These are phyloP conservation scores for Aphanomyces stellatus DNA, from an alignment of 352 stramenopile species.

Conservation along the genomic window DNA sequence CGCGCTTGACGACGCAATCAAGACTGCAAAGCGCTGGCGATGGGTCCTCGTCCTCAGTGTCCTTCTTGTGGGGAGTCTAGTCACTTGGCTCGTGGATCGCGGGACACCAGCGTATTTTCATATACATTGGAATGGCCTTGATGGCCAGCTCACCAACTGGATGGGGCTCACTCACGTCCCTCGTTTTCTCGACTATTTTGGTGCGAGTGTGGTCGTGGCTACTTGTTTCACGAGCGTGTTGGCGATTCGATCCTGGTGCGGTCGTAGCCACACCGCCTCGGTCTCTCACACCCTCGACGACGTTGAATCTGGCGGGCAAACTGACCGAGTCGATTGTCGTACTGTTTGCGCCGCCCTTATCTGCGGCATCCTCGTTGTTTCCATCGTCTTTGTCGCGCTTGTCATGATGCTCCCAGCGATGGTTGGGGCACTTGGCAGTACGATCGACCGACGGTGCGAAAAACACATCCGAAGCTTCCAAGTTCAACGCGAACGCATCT, in stretches of 20 bases:
- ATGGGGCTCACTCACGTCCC: not conserved
- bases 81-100: constrained; percentile 5
- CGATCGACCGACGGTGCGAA: not conserved
- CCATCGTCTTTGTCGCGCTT: not conserved
- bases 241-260: not conserved
- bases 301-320: not conserved
- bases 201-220: not conserved
- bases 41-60: not conserved
- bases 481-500: not conserved
- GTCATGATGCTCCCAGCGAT: constrained; percentile 5
- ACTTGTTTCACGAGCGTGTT: not conserved
- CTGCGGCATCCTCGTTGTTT: not conserved
- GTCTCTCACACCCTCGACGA: not conserved
- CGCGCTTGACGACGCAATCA: not conserved
- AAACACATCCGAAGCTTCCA: not conserved
- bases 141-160: constrained; percentile 7
- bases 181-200: constrained; percentile 5
- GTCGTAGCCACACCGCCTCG: not conserved
- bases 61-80: not conserved
- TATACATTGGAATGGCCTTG: constrained; percentile 10
- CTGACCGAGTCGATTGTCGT: not conserved
- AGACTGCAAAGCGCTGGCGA: not conserved
- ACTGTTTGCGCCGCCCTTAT: not conserved
- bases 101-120: constrained; percentile 11
- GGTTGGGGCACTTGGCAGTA: not conserved